phyloP scores from a whole-genome alignment of 2,329 filamentous ascomycete genomes.

The Fusarium robinianum region DNA sequence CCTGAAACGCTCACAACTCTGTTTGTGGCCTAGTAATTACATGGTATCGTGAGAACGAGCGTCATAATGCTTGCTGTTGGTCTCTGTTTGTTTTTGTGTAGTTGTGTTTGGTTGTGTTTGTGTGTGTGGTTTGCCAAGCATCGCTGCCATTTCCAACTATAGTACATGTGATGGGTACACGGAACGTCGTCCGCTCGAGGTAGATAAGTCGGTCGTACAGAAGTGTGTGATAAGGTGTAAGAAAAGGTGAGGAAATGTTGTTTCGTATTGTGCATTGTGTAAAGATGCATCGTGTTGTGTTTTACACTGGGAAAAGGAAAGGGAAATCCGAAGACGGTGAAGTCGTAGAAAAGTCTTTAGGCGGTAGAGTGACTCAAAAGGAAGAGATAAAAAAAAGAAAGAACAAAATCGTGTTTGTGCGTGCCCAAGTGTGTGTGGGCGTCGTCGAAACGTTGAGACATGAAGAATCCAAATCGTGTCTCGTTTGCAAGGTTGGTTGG shows the following conservation, averaged over 20 bases:
- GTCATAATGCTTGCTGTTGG: slow-evolving; percentile 29
- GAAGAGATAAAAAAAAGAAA: too few relatives aligned
- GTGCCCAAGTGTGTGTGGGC: background rate
- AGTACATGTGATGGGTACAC: slow-evolving; percentile 27
- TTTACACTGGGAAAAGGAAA: background rate
- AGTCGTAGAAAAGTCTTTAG: too few relatives aligned
- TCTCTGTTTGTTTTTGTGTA: slow-evolving; percentile 19
- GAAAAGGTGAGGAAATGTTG: slow-evolving; percentile 6
- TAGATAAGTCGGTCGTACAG: slow-evolving; percentile 26
- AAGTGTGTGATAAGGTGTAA: slow-evolving; percentile 6
- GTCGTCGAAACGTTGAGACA: slow-evolving; percentile 23
- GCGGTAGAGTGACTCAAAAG: too few relatives aligned
- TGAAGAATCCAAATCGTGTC: slow-evolving; percentile 24
- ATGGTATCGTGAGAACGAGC: slow-evolving; percentile 35
- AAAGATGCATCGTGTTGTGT: background rate
- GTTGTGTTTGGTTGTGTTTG: too few relatives aligned
- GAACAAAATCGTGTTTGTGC: slow-evolving; percentile 16
- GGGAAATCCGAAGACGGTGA: too few relatives aligned
- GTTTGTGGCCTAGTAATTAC: slow-evolving; percentile 24
- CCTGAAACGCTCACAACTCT: slow-evolving; percentile 15
- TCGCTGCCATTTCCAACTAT: slow-evolving; percentile 29
- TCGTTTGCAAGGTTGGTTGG: slow-evolving; percentile 21
- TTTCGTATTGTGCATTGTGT: slow-evolving; percentile 7
- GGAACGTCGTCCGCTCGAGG: too few relatives aligned
- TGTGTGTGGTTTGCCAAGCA: slow-evolving; percentile 19